Conservation (phyloP, 352 stramenopile genomes). For the Globisporangium spinosum region DNA sequence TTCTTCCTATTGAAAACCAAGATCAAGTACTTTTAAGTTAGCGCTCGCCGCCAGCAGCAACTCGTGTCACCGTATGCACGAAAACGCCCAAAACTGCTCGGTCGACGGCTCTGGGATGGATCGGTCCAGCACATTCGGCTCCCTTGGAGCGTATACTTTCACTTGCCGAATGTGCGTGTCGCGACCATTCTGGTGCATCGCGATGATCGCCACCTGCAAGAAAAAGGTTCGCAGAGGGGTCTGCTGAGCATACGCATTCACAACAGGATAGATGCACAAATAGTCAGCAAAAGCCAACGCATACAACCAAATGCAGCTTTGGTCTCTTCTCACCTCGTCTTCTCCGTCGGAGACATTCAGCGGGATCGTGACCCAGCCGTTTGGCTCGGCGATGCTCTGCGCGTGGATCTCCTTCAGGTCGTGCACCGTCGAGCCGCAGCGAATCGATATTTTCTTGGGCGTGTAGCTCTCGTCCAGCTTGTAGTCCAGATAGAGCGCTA, state of each 20-base stretch:
- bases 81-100: conserved; percentile 65
- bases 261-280: not conserved
- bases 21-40: no score
- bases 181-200: conserved; percentile 98
- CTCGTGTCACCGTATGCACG: conserved; percentile 42
- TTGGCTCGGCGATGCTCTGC: conserved; percentile 91
- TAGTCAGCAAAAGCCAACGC: not conserved
- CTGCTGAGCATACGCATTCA: not conserved
- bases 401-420: conserved; percentile 94
- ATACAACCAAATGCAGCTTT: not conserved
- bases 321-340: conserved; percentile 19
- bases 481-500: conserved; percentile 97
- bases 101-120: conserved; percentile 53
- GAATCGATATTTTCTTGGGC: conserved; percentile 93
- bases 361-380: conserved; percentile 93
- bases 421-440: conserved; percentile 91
- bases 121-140: conserved; percentile 48
- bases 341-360: conserved; percentile 40
- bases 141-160: conserved; percentile 87
- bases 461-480: conserved; percentile 98
- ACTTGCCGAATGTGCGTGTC: conserved; percentile 95
- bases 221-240: conserved; percentile 88
- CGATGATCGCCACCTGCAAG: conserved; percentile 94
- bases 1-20: no score
- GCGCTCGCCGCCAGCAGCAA: not conserved